Percentiles rank a stretch among this genome's conserved stretches.
Evolutionary conservation across 1,284 basidiomycete genomes (phyloP).

Genomic region (Phylloporus gajari): DNA sequence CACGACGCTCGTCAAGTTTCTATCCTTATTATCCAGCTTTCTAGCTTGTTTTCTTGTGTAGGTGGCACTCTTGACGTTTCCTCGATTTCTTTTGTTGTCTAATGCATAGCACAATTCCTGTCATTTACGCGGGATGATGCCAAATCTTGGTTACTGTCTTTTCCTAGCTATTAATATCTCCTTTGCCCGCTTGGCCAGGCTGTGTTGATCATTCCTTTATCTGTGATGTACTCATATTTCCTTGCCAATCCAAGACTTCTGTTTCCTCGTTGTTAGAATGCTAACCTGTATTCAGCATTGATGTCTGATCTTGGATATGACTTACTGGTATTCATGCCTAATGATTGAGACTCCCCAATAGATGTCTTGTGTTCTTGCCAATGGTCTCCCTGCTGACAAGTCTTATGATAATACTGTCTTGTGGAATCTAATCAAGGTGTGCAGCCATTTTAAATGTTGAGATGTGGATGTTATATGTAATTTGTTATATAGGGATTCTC

Average conservation of each 20-base stretch:
- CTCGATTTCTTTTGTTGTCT: slow-evolving; percentile 15
- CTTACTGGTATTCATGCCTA: not conserved
- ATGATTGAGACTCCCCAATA: not conserved
- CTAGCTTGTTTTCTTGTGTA: slow-evolving; percentile 32
- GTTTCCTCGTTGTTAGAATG: slow-evolving; percentile 7
- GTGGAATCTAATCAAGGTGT: no score
- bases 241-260: slow-evolving; percentile 27
- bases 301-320: no score
- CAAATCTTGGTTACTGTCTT: slow-evolving; percentile 23
- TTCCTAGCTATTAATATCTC: slow-evolving; percentile 6
- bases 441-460: no score
- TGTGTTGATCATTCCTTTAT: slow-evolving; percentile 22
- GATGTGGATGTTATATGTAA: no score
- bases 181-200: slow-evolving; percentile 38
- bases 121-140: slow-evolving; percentile 15
- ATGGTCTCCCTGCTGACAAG: no score
- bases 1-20: slow-evolving; percentile 26
- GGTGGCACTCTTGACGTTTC: slow-evolving; percentile 13
- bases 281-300: not conserved
- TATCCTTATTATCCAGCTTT: slow-evolving; percentile 43
- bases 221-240: slow-evolving; percentile 30
- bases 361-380: not conserved
- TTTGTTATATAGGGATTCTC: no score
- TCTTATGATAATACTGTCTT: no score
- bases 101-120: slow-evolving; percentile 15